A percentile compares a stretch with the other conserved stretches of the same genome.
These are phyloP conservation scores for Tuber borchii DNA, from an alignment of 495 filamentous ascomycete genomes.

Conservation along the genomic window DNA sequence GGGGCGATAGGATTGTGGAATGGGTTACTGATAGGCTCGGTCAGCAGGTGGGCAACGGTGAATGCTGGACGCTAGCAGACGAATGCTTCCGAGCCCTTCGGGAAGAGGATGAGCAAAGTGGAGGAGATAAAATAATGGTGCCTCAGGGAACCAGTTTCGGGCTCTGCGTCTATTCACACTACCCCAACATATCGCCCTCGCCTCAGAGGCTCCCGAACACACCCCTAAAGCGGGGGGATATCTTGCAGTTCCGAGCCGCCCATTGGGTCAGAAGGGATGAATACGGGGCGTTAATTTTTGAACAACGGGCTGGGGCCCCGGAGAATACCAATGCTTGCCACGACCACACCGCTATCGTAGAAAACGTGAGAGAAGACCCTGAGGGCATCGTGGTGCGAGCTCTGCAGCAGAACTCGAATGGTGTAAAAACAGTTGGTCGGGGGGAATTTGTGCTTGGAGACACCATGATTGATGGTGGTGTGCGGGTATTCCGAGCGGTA, in stretches of 20 bases:
- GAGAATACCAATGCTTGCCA: constrained; percentile 22
- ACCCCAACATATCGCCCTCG: constrained; percentile 15
- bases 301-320: constrained; percentile 40
- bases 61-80: constrained; percentile 47
- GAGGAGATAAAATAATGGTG: constrained; percentile 42
- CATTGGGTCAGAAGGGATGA: constrained; percentile 38
- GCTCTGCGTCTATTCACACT: constrained; percentile 41
- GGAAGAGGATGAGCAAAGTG: constrained; percentile 30
- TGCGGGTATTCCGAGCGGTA: constrained; percentile 42
- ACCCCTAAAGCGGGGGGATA: constrained; percentile 43
- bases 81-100: constrained; percentile 42
- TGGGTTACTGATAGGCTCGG: constrained; percentile 43
- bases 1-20: constrained; percentile 40
- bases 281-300: constrained; percentile 19
- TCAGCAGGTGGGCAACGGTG: constrained; percentile 45
- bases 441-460: constrained; percentile 39
- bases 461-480: constrained; percentile 38
- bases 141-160: constrained; percentile 44
- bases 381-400: constrained; percentile 34
- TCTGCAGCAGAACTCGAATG: constrained; percentile 44
- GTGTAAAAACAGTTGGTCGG: constrained; percentile 37
- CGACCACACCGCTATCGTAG: constrained; percentile 45
- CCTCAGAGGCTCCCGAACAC: constrained; percentile 20
- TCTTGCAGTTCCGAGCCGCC: constrained; percentile 44
- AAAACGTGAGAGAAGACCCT: constrained; percentile 35